Conservation (phyloP, 2,329 filamentous ascomycete species). For the Penicillium hesseltinei region DNA sequence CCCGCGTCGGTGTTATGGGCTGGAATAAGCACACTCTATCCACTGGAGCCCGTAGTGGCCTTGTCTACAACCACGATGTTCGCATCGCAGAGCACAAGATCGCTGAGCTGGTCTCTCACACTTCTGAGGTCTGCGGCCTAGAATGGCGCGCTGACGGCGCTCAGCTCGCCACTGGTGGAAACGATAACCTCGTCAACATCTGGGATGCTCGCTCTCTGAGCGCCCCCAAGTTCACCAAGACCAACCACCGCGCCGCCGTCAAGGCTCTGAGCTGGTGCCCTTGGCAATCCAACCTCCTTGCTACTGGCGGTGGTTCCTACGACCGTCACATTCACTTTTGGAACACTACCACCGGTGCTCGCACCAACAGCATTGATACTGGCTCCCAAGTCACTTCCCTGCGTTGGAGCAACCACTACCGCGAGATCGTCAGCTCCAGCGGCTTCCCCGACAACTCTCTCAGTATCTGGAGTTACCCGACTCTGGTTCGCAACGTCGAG, state of each 20-base stretch:
- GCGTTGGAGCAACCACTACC: slow-evolving; percentile 94
- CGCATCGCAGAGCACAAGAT: slow-evolving; percentile 97
- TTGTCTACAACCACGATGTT: slow-evolving; percentile 98
- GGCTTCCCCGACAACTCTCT: slow-evolving; percentile 99
- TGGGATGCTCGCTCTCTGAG: slow-evolving; percentile 94
- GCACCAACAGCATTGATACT: slow-evolving; percentile 98
- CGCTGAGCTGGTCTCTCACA: slow-evolving; percentile 94
- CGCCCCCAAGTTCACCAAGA: slow-evolving; percentile 98
- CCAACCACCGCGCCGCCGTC: slow-evolving; percentile 97
- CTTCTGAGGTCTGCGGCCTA: slow-evolving; percentile 94
- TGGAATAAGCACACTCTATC: slow-evolving; percentile 99
- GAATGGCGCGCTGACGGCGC: slow-evolving; percentile 97
- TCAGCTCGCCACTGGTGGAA: slow-evolving; percentile 94
- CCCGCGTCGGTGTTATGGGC: slow-evolving; percentile 94
- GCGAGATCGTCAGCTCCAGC: slow-evolving; percentile 95
- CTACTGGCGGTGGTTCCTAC: slow-evolving; percentile 92
- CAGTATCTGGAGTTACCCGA: slow-evolving; percentile 99
- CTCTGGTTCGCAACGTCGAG: slow-evolving; percentile 93
- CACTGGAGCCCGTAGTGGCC: slow-evolving; percentile 87
- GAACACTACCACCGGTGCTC: slow-evolving; percentile 96
- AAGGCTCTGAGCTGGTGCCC: slow-evolving; percentile 99
- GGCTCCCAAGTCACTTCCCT: slow-evolving; percentile 96
- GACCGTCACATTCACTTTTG: slow-evolving; percentile 99
- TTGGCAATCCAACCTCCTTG: slow-evolving; percentile 96
- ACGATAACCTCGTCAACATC: slow-evolving; percentile 98